Evolutionary conservation across 495 filamentous ascomycete genomes (phyloP).

Genomic region (Penicillium herquei): DNA sequence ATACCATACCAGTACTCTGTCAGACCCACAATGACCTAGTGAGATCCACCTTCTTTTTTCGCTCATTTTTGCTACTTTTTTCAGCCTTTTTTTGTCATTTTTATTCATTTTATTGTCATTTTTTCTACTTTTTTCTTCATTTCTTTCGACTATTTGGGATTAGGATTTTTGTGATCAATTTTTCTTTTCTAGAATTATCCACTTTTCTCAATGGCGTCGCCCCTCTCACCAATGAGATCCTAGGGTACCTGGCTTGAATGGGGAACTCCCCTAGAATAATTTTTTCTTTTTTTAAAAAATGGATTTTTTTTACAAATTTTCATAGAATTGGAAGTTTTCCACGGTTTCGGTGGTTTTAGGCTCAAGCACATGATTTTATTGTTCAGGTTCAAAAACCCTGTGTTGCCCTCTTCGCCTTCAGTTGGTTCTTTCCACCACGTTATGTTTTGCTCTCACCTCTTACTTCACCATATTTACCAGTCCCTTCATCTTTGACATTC

Average conservation of each 20-base stretch:
- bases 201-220: constrained; percentile 15
- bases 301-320: neutral
- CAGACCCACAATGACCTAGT: constrained; percentile 8
- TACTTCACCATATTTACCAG: constrained; percentile 25
- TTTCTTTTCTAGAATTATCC: constrained; percentile 3
- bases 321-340: constrained; percentile 14
- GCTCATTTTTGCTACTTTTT: neutral
- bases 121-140: constrained; percentile 3
- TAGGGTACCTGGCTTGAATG: constrained; percentile 19
- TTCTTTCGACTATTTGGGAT: no score
- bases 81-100: constrained; percentile 1
- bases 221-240: constrained; percentile 4
- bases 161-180: neutral
- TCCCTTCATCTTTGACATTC: neutral
- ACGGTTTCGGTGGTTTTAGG: constrained; percentile 27
- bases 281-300: constrained; percentile 1
- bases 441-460: constrained; percentile 32
- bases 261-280: constrained; percentile 4
- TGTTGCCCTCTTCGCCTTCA: neutral
- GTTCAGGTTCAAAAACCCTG: constrained; percentile 20
- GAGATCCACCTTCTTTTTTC: constrained; percentile 3
- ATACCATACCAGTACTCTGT: neutral
- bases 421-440: constrained; percentile 9
- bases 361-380: constrained; percentile 24
- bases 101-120: constrained; percentile 5